These are phyloP conservation scores for Paecilomyces dactylethromorphus DNA, from an alignment of 2,329 filamentous ascomycete species.

Conservation along the genomic window DNA sequence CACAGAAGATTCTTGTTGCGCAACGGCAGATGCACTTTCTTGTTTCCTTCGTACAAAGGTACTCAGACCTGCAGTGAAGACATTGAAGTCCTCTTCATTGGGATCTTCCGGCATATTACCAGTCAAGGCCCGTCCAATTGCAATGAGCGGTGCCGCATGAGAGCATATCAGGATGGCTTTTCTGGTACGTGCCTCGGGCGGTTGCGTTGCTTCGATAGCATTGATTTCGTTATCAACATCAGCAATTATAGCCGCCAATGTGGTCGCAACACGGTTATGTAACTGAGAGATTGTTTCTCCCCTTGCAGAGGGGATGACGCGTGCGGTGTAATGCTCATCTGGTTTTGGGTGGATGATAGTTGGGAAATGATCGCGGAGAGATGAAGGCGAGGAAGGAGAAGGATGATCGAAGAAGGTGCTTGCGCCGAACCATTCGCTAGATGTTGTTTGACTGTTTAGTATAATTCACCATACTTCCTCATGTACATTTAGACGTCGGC, in stretches of 20 bases:
- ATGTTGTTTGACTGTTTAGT: not conserved
- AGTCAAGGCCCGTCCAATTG: constrained; percentile 74
- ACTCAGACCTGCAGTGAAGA: constrained; percentile 76
- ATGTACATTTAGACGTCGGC: not conserved
- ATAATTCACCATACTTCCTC: not conserved
- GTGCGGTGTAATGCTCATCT: constrained; percentile 48
- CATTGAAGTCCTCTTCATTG: constrained; percentile 71
- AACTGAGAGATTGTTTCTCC: constrained; percentile 77
- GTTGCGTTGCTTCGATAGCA: constrained; percentile 40
- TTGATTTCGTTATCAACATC: constrained; percentile 57
- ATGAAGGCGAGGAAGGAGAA: constrained; percentile 57
- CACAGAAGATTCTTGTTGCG: not conserved
- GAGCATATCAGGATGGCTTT: constrained; percentile 71
- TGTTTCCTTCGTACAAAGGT: constrained; percentile 49
- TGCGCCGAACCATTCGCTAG: constrained; percentile 83
- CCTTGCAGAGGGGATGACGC: constrained; percentile 61
- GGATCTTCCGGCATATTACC: constrained; percentile 66
- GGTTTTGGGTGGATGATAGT: constrained; percentile 44
- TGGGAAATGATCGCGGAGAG: constrained; percentile 61
- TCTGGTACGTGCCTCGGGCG: constrained; percentile 33
- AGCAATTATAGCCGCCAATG: constrained; percentile 63
- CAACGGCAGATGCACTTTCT: not conserved
- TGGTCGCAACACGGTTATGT: constrained; percentile 69
- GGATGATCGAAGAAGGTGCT: constrained; percentile 78
- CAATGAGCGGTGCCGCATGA: constrained; percentile 86